phyloP scores from a whole-genome alignment of 202 grass and related monocot species.

The Panicum hallii region DNA sequence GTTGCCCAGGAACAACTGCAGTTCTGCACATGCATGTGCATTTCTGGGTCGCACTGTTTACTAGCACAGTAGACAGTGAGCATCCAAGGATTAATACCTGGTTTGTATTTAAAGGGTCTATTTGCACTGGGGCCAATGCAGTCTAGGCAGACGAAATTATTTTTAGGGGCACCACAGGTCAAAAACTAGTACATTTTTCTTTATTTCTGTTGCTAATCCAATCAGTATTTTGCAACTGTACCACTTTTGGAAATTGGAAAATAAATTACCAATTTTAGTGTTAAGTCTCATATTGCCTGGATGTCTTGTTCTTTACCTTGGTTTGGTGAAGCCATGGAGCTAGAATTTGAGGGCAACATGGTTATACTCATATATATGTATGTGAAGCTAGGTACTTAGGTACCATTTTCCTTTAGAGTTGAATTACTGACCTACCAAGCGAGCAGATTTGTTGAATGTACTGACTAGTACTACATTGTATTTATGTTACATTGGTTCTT shows the following conservation, averaged over 20 bases:
- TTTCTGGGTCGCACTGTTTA: slow-evolving; percentile 39
- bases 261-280: background rate
- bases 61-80: slow-evolving; percentile 37
- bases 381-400: background rate
- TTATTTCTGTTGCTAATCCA: background rate
- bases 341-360: background rate
- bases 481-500: background rate
- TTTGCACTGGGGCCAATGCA: slow-evolving; percentile 44
- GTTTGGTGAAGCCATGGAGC: background rate
- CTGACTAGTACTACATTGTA: background rate
- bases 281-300: slow-evolving; percentile 15
- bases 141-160: slow-evolving; percentile 23
- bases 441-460: slow-evolving; percentile 14
- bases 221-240: background rate
- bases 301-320: background rate
- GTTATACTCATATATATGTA: background rate
- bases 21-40: slow-evolving; percentile 52
- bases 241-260: background rate
- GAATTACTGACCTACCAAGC: background rate
- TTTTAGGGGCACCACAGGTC: slow-evolving; percentile 1
- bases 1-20: slow-evolving; percentile 39
- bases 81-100: slow-evolving; percentile 52
- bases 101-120: slow-evolving; percentile 50
- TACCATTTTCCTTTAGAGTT: slow-evolving; percentile 7
- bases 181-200: slow-evolving; percentile 13